Evolutionary conservation across 108 stramenopile species (phyloP).

Genomic region (Aurantiochytrium sp.): DNA sequence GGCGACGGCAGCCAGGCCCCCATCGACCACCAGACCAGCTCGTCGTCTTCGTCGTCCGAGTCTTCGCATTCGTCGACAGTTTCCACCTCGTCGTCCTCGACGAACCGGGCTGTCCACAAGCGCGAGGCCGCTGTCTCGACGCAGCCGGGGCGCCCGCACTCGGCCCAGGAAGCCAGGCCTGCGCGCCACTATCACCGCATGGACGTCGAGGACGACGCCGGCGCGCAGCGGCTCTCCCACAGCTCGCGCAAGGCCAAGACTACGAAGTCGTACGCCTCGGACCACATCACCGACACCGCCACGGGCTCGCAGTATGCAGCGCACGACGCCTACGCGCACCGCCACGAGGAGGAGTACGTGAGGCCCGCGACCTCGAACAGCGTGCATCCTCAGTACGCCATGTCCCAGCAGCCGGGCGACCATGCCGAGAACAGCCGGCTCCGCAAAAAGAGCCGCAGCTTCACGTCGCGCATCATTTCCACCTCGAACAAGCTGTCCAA

Average conservation of each 20-base stretch:
- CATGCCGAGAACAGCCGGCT: neutral
- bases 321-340: neutral
- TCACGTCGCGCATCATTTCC: conserved; percentile 9
- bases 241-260: neutral
- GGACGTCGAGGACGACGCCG: neutral
- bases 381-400: neutral
- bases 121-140: too few species aligned
- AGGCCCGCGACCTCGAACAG: neutral
- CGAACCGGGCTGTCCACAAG: too few species aligned
- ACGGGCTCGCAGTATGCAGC: neutral
- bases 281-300: neutral
- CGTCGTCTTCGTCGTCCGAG: too few species aligned
- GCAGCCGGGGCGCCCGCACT: neutral
- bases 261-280: neutral
- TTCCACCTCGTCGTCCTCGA: too few species aligned
- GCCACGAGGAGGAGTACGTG: neutral
- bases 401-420: too few species aligned
- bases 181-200: neutral
- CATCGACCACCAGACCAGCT: too few species aligned
- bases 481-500: neutral
- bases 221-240: neutral
- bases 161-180: neutral
- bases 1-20: too few species aligned
- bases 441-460: conserved; percentile 2
- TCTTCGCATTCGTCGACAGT: too few species aligned